A percentile compares a stretch with the other conserved stretches of the same genome.
These are phyloP conservation scores for Protea cynaroides DNA, from an alignment of 164 flowering plant genomes.

Conservation along the genomic window DNA sequence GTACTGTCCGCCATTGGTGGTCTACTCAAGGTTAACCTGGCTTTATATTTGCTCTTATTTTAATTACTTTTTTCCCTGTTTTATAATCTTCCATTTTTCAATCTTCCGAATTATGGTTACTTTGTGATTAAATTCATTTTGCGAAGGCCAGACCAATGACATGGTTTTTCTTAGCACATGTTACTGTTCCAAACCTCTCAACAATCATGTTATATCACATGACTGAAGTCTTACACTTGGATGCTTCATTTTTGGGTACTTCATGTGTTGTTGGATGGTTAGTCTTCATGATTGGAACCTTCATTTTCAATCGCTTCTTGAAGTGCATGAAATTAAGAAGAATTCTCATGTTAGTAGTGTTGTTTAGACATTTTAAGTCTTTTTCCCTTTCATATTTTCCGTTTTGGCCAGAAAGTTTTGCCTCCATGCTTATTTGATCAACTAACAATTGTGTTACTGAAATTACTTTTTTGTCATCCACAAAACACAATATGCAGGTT, in stretches of 20 bases:
- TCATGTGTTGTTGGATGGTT: constrained; percentile 85
- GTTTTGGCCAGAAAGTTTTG: background rate
- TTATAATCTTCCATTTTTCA: background rate
- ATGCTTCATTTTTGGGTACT: constrained; percentile 82
- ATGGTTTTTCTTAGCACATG: constrained; percentile 89
- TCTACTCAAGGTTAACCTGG: background rate
- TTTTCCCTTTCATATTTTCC: background rate
- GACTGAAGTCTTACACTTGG: constrained; percentile 75
- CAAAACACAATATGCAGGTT: constrained; percentile 42
- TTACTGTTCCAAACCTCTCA: constrained; percentile 75
- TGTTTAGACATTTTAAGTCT: too few relatives aligned
- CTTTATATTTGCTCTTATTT: background rate
- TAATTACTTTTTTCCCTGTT: background rate
- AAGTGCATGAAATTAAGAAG: constrained; percentile 57
- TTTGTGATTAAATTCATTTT: constrained; percentile 16
- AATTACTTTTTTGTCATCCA: constrained; percentile 4
- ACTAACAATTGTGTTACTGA: background rate
- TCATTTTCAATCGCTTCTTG: constrained; percentile 64
- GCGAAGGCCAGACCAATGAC: constrained; percentile 76
- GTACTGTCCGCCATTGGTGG: background rate
- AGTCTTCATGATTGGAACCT: constrained; percentile 88
- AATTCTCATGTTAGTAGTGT: constrained; percentile 58
- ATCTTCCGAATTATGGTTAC: constrained; percentile 15
- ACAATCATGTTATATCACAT: constrained; percentile 90
- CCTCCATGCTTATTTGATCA: background rate